A percentile compares a stretch with the other conserved stretches of the same genome.
Conservation (phyloP, 1,139 yeast species). For the Spathaspora sp. region DNA sequence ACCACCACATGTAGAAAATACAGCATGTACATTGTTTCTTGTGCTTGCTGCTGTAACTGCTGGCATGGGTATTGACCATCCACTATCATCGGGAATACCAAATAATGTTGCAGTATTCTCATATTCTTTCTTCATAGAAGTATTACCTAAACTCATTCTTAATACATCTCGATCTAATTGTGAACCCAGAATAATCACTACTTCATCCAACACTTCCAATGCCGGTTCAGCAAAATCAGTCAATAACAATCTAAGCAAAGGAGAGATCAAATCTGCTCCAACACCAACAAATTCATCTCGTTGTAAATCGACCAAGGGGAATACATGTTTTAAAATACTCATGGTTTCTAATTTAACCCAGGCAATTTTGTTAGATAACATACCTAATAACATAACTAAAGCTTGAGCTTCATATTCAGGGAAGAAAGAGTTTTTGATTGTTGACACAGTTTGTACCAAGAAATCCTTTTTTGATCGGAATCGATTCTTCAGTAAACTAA, state of each 20-base stretch:
- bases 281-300: slow-evolving; percentile 82
- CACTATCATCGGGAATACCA: slow-evolving; percentile 96
- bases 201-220: slow-evolving; percentile 83
- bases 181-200: slow-evolving; percentile 83
- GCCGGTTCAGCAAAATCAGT: slow-evolving; percentile 91
- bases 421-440: slow-evolving; percentile 66
- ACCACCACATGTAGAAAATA: slow-evolving; percentile 73
- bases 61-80: slow-evolving; percentile 98
- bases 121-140: slow-evolving; percentile 73
- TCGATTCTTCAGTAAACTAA: slow-evolving; percentile 72
- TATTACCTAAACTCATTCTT: slow-evolving; percentile 86
- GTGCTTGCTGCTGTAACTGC: slow-evolving; percentile 85
- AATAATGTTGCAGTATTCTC: slow-evolving; percentile 86
- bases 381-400: slow-evolving; percentile 71
- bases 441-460: slow-evolving; percentile 72
- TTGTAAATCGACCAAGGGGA: slow-evolving; percentile 76
- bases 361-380: slow-evolving; percentile 68
- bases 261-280: slow-evolving; percentile 94
- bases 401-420: slow-evolving; percentile 75
- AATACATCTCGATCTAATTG: slow-evolving; percentile 88
- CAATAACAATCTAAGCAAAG: slow-evolving; percentile 74
- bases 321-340: slow-evolving; percentile 67
- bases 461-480: slow-evolving; percentile 90
- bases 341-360: slow-evolving; percentile 85
- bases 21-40: slow-evolving; percentile 92